phyloP scores from a whole-genome alignment of 169 alveolate species.

The Eimeria praecox region DNA sequence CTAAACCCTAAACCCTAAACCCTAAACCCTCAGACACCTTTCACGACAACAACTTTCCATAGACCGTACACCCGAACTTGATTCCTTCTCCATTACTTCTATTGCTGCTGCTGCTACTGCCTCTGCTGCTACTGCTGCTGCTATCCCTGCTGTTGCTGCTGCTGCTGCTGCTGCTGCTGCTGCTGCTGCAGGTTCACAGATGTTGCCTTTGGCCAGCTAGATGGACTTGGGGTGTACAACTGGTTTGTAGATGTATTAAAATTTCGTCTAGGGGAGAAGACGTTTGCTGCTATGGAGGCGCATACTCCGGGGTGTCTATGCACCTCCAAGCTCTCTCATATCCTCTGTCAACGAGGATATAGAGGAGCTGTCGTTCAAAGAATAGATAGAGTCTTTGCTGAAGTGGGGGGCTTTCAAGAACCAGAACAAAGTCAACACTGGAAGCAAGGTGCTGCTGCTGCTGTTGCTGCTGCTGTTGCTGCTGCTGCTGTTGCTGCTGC shows the following conservation, averaged over 20 bases:
- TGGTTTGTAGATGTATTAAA: constrained; percentile 89
- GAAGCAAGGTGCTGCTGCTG: constrained; percentile 62
- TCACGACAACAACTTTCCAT: too few relatives aligned
- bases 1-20: constrained; percentile 21
- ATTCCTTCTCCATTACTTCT: neutral
- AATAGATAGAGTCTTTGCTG: constrained; percentile 67
- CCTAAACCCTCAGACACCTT: neutral
- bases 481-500: neutral
- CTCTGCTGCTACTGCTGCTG: neutral
- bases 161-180: constrained; percentile 38
- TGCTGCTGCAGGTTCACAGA: constrained; percentile 86
- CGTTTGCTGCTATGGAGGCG: constrained; percentile 88
- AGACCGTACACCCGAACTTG: neutral
- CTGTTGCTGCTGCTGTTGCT: constrained; percentile 23
- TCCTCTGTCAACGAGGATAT: constrained; percentile 82
- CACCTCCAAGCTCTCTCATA: constrained; percentile 89
- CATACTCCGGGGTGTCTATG: constrained; percentile 86
- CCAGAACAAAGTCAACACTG: constrained; percentile 67
- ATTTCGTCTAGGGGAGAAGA: constrained; percentile 88
- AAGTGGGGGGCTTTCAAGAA: constrained; percentile 78
- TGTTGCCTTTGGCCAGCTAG: constrained; percentile 88
- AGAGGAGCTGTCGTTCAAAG: constrained; percentile 68
- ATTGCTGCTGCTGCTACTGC: neutral
- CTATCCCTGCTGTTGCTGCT: neutral
- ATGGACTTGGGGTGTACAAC: constrained; percentile 90